These are phyloP conservation scores for Microsporum ferrugineum DNA, from an alignment of 2,329 filamentous ascomycete species.

Conservation along the genomic window DNA sequence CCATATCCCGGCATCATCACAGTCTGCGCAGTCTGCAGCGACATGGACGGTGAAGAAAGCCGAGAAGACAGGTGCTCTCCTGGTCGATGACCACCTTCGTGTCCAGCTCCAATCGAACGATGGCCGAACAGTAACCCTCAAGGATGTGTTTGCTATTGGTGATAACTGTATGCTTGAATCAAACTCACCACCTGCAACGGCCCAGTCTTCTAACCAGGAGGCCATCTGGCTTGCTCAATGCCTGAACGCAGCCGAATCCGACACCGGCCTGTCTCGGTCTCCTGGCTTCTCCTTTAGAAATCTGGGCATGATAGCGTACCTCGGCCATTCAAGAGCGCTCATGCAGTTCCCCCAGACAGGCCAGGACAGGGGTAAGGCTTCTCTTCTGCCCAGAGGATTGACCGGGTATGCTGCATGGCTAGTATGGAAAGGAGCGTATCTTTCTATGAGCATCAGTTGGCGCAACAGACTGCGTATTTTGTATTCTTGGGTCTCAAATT, in stretches of 20 bases:
- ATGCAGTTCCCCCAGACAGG: constrained; percentile 38
- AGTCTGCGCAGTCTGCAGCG: constrained; percentile 6
- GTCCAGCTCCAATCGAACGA: constrained; percentile 39
- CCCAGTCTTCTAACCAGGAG: constrained; percentile 49
- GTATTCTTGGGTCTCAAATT: constrained; percentile 34
- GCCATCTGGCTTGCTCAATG: constrained; percentile 46
- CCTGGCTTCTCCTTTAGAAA: constrained; percentile 45
- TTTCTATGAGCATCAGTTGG: constrained; percentile 39
- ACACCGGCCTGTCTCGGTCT: constrained; percentile 6
- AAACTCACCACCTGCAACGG: constrained; percentile 45
- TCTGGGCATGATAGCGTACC: constrained; percentile 48
- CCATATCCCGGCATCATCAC: constrained; percentile 6
- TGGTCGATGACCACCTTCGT: constrained; percentile 46
- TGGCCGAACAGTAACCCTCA: constrained; percentile 33
- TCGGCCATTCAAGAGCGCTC: constrained; percentile 47
- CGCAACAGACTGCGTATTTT: constrained; percentile 33
- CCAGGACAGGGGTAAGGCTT: constrained; percentile 10
- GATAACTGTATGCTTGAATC: constrained; percentile 46
- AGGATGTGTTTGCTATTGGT: constrained; percentile 45
- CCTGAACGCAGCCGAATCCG: constrained; percentile 41
- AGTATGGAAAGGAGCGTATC: constrained; percentile 37
- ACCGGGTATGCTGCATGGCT: constrained; percentile 32
- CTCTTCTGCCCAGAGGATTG: constrained; percentile 27
- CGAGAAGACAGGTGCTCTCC: constrained; percentile 36
- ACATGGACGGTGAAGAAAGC: constrained; percentile 43